Percentiles rank a stretch among this genome's conserved stretches.
Evolutionary conservation across 805 yeast species (phyloP).

Genomic region (Candida morakotiae): DNA sequence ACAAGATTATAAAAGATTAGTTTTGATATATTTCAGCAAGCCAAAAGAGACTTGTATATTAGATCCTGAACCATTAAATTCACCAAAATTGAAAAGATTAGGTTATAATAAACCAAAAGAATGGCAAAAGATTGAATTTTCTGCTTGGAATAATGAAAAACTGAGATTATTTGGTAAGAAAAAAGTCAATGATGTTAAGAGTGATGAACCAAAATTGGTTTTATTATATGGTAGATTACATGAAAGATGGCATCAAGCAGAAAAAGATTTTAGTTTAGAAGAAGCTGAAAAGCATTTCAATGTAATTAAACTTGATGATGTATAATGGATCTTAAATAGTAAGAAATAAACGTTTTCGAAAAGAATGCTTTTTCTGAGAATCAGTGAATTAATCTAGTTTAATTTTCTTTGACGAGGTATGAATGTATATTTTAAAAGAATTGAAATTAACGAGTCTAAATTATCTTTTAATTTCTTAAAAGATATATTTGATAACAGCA

Average conservation of each 20-base stretch:
- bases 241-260: slow-evolving; percentile 42
- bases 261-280: slow-evolving; percentile 19
- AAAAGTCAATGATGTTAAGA: slow-evolving; percentile 26
- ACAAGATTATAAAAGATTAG: slow-evolving; percentile 18
- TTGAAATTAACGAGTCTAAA: no score
- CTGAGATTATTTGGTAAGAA: slow-evolving; percentile 42
- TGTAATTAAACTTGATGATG: slow-evolving; percentile 13
- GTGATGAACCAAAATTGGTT: slow-evolving; percentile 37
- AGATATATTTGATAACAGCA: slow-evolving; percentile 5
- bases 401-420: no score
- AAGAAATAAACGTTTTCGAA: no score
- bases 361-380: no score
- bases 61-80: slow-evolving; percentile 23
- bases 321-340: no score
- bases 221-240: slow-evolving; percentile 36
- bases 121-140: slow-evolving; percentile 25
- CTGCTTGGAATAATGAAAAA: slow-evolving; percentile 37
- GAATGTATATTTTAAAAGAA: no score
- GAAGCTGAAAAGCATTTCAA: slow-evolving; percentile 23
- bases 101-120: slow-evolving; percentile 20
- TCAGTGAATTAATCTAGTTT: no score
- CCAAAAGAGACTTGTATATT: slow-evolving; percentile 17
- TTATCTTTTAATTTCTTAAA: no score
- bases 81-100: slow-evolving; percentile 19
- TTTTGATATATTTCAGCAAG: slow-evolving; percentile 21